Evolutionary conservation across 192 early-diverging fungal genomes (phyloP).

Genomic region (Entomortierella lignicola): DNA sequence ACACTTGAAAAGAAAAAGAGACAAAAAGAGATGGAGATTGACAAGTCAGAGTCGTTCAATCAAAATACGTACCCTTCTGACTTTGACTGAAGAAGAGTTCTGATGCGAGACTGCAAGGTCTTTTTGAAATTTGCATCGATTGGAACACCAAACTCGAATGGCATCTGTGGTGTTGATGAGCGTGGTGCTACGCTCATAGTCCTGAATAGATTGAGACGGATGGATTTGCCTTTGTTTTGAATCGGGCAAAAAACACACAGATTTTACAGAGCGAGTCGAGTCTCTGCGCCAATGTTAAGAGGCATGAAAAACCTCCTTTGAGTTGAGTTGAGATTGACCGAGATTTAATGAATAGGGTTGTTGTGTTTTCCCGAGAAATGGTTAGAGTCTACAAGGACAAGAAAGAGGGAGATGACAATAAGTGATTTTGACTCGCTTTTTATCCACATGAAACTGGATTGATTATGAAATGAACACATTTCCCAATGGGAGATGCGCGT

Average conservation of each 20-base stretch:
- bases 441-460: too few relatives aligned
- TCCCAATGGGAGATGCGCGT: too few relatives aligned
- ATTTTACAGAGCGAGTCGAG: conserved; percentile 2
- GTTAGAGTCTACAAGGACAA: too few relatives aligned
- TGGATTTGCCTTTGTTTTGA: not conserved
- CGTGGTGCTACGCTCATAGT: conserved; percentile 7
- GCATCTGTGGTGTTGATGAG: conserved; percentile 30
- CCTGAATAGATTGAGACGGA: not conserved
- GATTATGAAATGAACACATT: too few relatives aligned
- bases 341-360: not conserved
- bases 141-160: conserved; percentile 34
- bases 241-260: conserved; percentile 1
- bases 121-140: conserved; percentile 30
- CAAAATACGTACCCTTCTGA: conserved; percentile 29
- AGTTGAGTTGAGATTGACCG: not conserved
- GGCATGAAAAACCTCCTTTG: conserved; percentile 6
- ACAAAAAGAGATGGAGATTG: not conserved
- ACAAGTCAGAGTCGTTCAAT: not conserved
- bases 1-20: too few relatives aligned
- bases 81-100: conserved; percentile 31
- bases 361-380: too few relatives aligned
- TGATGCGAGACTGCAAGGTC: conserved; percentile 30
- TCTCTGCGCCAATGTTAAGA: not conserved
- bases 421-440: too few relatives aligned
- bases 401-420: too few relatives aligned